Evolutionary conservation across 192 early-diverging fungal species (phyloP).

Genomic region (Phycomyces blakesleeanus): DNA sequence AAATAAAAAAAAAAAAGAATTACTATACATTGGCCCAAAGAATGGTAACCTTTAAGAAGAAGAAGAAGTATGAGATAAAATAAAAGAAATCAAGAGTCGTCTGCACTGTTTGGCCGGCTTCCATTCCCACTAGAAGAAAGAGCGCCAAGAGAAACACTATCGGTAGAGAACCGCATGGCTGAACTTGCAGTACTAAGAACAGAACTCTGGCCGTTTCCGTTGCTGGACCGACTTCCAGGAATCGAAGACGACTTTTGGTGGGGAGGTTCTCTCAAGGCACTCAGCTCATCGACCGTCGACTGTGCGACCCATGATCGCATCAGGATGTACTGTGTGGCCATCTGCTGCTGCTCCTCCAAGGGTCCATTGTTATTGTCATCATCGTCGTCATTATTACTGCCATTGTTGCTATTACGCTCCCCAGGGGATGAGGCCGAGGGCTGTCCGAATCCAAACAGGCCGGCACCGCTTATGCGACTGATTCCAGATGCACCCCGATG

Average conservation of each 20-base stretch:
- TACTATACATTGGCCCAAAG: not conserved
- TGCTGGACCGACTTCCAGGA: constrained; percentile 9
- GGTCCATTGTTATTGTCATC: constrained; percentile 57
- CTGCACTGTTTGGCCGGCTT: constrained; percentile 41
- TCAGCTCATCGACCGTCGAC: constrained; percentile 73
- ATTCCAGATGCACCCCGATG: constrained; percentile 46
- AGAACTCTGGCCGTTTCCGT: constrained; percentile 28
- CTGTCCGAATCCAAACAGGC: constrained; percentile 33
- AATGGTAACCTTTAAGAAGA: not conserved
- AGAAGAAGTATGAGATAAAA: too few relatives aligned
- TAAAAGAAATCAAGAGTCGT: constrained; percentile 14
- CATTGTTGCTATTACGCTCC: too few relatives aligned
- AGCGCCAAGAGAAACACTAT: constrained; percentile 17
- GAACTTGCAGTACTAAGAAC: constrained; percentile 33
- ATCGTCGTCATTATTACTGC: constrained; percentile 45
- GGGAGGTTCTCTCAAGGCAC: constrained; percentile 58
- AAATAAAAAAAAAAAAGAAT: not conserved
- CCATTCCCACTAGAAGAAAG: constrained; percentile 30
- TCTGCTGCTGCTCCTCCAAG: constrained; percentile 53
- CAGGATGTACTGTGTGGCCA: constrained; percentile 69
- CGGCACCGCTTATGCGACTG: constrained; percentile 20
- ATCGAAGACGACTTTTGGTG: constrained; percentile 17
- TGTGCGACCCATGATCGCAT: constrained; percentile 69
- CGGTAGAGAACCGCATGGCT: constrained; percentile 21
- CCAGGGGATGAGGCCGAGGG: not conserved